A percentile compares a stretch with the other conserved stretches of the same genome.
Evolutionary conservation across 1,284 basidiomycete genomes (phyloP).

Genomic region (Volvariella surrecta): DNA sequence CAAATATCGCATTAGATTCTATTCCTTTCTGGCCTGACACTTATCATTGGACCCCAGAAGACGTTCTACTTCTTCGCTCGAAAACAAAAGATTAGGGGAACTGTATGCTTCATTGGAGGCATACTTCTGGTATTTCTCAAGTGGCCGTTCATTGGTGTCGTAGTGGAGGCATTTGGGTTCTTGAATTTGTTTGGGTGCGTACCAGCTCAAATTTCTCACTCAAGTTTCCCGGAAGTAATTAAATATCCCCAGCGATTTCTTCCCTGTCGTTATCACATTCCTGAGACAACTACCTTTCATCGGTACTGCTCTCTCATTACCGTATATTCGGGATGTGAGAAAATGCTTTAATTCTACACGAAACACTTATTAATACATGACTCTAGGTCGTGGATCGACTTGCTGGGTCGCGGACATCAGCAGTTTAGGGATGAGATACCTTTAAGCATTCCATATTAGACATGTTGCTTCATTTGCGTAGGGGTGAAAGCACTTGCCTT

Average conservation of each 20-base stretch:
- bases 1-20: slow-evolving; percentile 56
- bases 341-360: background rate
- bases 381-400: slow-evolving; percentile 62
- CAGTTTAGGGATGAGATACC: slow-evolving; percentile 36
- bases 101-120: slow-evolving; percentile 84
- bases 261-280: slow-evolving; percentile 97
- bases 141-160: slow-evolving; percentile 90
- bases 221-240: too few relatives aligned
- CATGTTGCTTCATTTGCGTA: background rate
- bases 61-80: slow-evolving; percentile 98
- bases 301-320: slow-evolving; percentile 80
- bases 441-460: slow-evolving; percentile 4
- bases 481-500: background rate
- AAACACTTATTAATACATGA: background rate
- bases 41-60: slow-evolving; percentile 94
- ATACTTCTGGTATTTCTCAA: slow-evolving; percentile 84
- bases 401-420: slow-evolving; percentile 69
- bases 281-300: slow-evolving; percentile 91
- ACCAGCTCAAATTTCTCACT: background rate
- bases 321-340: slow-evolving; percentile 72
- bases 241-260: slow-evolving; percentile 79
- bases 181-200: slow-evolving; percentile 96
- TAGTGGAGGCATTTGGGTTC: slow-evolving; percentile 94
- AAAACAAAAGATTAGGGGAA: slow-evolving; percentile 94
- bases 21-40: slow-evolving; percentile 85